Base-by-base conservation (phyloP, 345 rosid species). In the Acer campestre region DNA sequence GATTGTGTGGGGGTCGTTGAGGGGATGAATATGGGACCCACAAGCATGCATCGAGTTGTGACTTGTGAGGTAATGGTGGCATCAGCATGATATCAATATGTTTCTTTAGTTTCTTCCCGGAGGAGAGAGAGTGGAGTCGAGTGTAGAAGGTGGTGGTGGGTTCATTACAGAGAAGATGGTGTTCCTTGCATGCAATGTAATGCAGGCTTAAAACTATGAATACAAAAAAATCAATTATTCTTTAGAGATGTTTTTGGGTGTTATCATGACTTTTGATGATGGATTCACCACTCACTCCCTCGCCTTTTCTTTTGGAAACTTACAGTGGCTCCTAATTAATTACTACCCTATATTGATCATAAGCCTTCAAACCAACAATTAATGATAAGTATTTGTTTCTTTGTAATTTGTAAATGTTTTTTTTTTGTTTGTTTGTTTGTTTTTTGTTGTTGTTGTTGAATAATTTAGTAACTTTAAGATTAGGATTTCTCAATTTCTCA, bases 71-170 rank as follows among this genome's bases (percentile, higher is more conserved):
- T 67, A 77, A 74, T 67, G 5, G 56, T 44, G 74, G 79, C 86
- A 67, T 78, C 81, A 80, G 88, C 79, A 46, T 82, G 82, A 35
- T 35, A 35, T 35, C 38, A 35, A 82, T 75, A 84, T 74, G 58
- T 71, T 48, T 42, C 38, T 35, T 35, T 20, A 11, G 38, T 22
- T 48, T 61, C 20, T 31, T 22, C 10, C 18, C 22, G 65, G 38
- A 55, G 23, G 0, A 55, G 18, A 61, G 35, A 31, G 58, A 20
- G 48, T 56, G 75, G 75, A 56, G 38, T 31, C 5, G 38, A 31
- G 38, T 35, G 38, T 0, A 35, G 38, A 4, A 4, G 38, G 38
- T 51, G 20, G 10, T n/a, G 65, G 16, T 20, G 46, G 48, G 42
- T 31, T 29, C 63, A 18, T 0, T 2, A 35, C 38, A 35, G 38